Evolutionary conservation across 176 grass and related monocot species (phyloP), one percentile per base, ranked within the genome.

Genomic region (Tuctoria greenei): DNA sequence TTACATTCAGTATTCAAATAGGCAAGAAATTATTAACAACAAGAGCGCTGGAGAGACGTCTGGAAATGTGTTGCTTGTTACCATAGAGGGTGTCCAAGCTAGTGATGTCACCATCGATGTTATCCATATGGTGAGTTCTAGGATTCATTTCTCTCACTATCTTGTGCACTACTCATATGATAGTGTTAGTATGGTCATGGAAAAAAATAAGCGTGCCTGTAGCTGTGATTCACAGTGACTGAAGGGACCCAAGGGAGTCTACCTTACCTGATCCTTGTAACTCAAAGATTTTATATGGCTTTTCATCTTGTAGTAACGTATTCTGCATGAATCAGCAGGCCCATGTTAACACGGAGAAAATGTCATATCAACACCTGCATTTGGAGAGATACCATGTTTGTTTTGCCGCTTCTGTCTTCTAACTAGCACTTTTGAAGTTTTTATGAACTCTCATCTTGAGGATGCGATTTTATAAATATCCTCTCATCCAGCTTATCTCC

Each of bases 251-350:
- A 77, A 69, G 81, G 64, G 74, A 90, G 73, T 83, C 71, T 90
- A 84, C 73, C 79, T 87, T 75, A 87, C 51, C 67, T 66, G 72
- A 83, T 87, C 72, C 86, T 87, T 92, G 79, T 85, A 82, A 81
- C 87, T 77, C 67, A 71, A 84, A 93, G 71, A 79, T 89, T 90
- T 91, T 91, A 84, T 73, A 77, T 90, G 79, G 81, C 44, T 85
- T 40, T 87, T 93, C 61, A 73, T 83, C 66, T 84, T 72, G 71
- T 92, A 88, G 86, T 95, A 95, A 98, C 65, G 66, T 82, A 88
- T 82, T 93, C 92, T 98, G 91, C 89, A 91, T 98, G 91, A 88
- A 81, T 94, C 82, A 92, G 91, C 95, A 98, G 95, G 91, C 82
- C 57, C 83, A 92, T 94, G 84, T 92, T 92, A 92, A 86, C 86